Evolutionary conservation across 164 flowering plant species (phyloP).

Genomic region (Saururus chinensis): DNA sequence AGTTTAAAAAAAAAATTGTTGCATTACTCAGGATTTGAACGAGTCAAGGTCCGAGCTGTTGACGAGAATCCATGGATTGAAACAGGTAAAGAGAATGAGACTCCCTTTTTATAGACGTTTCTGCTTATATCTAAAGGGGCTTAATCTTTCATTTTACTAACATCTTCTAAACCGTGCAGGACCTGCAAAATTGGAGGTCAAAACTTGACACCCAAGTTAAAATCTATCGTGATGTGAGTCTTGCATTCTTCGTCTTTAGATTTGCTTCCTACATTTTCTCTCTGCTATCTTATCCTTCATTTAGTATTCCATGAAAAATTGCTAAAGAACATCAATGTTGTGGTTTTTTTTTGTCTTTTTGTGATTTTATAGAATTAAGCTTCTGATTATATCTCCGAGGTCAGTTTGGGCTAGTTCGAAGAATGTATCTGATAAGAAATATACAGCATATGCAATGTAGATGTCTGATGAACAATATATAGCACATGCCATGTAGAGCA

Average conservation of each 20-base stretch:
- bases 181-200: conserved; percentile 83
- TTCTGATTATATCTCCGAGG: too few species aligned
- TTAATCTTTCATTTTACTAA: background rate
- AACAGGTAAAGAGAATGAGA: conserved; percentile 34
- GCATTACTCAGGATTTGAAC: conserved; percentile 42
- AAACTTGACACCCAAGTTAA: conserved; percentile 81
- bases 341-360: too few species aligned
- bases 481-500: too few species aligned
- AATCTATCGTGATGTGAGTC: conserved; percentile 65
- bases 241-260: background rate
- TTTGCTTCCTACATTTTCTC: background rate
- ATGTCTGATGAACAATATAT: too few species aligned
- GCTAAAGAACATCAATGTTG: background rate
- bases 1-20: background rate
- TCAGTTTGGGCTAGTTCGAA: too few species aligned
- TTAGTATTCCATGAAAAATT: too few species aligned
- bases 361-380: background rate
- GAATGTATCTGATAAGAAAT: too few species aligned
- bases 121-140: background rate
- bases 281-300: background rate
- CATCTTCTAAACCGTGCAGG: conserved; percentile 24
- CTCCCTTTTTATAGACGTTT: background rate
- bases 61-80: conserved; percentile 61
- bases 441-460: too few species aligned
- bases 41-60: conserved; percentile 73